Base-by-base conservation (phyloP, 768 basidiomycete species). In the Boletus bicolor region DNA sequence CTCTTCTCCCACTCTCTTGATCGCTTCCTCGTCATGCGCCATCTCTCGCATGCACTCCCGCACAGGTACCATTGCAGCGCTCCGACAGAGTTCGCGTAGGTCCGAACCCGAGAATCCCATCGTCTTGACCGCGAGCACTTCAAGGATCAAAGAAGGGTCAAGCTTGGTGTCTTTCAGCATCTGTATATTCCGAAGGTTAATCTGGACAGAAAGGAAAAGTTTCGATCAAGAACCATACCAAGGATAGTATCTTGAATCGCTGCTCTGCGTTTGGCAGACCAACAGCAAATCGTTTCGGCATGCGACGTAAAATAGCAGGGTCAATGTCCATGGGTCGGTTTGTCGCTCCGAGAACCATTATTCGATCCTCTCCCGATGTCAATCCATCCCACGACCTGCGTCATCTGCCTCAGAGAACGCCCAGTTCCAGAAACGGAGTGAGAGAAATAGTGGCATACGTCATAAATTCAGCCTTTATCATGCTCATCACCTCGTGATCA, bases 401-500 rank as follows among this genome's bases (percentile, higher is more conserved):
- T 47, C 44, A 45, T 43, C 41, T 35, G 9, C 24, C 2, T 56
- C 44, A 50, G 44, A 28, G 12, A 38, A 56, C 6, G 39, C 10
- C 17, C 7, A 19, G 11, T 21, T 38, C 46, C 56, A 41, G 50
- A 55, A 54, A 61, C 47, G 28, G 30, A 51, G 49, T 26, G 10
- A 45, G 39, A 14, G n/a, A 44, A 17, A 48, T 11, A 12, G 19
- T 15, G 15, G 76, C 87, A 56, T 68, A 91, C 89, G 89, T 92
- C 90, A 93, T 92, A 64, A 92, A 92, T 66, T 93, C 91, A 0
- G 94, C 94, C 72, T 98, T 97, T 83, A 98, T 95, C 93, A 98
- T 98, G 5, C 88, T 94, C 36, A 94, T 98, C 49, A 93, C 96
- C 65, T 99, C 97, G 68, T 99, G 97, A 66, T 98, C 96, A 10